Evolutionary conservation across 202 grass and related monocot genomes (phyloP), one percentile per base, ranked within the genome.

Genomic region (Zoysia matrella): DNA sequence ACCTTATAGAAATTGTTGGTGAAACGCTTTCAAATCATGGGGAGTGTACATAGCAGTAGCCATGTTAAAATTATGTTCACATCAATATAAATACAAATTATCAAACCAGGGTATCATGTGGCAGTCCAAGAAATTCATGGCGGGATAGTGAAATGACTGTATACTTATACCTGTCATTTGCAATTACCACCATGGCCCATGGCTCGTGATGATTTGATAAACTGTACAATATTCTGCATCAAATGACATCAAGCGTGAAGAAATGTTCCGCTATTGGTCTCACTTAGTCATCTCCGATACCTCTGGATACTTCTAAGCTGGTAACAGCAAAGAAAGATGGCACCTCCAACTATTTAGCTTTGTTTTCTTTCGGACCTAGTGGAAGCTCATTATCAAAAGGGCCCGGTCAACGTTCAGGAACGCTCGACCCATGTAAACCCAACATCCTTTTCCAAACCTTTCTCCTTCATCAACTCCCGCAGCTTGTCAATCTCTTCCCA

Each of bases 401-500:
- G 7, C 8, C 48, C 52, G 22, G 60, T 39, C 11, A 63, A 63
- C 13, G 73, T 78, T 86, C 61, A 82, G 49, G 78, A 73, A 48
- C 79, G 72, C 61, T 88, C 85, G 47, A 88, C 83, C 85, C 85
- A 74, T 55, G 88, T 86, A 75, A 47, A 86, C 18, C 86, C 88
- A 52, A 73, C 76, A 86, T 84, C 76, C 69, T 94, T 94, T 77
- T 83, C 89, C 65, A 94, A 73, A 39, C 84, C 77, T 45, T 53
- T 91, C 46, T 80, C 64, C 60, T 83, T 89, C 81, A 94, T 91
- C 60, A 82, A 18, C 48, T 84, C 43, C 68, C 92, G 67, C 47
- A 94, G 58, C 43, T 85, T 39, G n/a, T 70, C 74, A 53, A 91
- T 84, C 65, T 94, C 84, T 6, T 87, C 81, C 89, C 92, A 94